Evolutionary conservation across 208 protist genomes (phyloP).

Genomic region (Crithidia brevicula): DNA sequence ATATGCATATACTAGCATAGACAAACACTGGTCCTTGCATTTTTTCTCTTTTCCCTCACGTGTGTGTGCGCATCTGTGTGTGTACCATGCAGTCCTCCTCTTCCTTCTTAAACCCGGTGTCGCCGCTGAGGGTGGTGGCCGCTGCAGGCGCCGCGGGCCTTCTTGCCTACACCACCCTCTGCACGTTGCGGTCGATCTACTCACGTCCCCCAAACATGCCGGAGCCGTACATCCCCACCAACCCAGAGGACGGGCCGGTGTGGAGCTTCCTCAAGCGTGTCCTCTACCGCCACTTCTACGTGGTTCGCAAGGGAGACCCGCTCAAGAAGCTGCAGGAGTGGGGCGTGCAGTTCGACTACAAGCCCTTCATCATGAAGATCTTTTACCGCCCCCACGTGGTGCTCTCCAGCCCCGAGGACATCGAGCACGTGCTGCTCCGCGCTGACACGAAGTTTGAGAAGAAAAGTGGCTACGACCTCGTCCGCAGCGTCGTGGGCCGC

Average conservation of each 20-base stretch:
- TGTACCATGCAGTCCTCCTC: constrained; percentile 4
- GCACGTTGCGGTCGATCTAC: constrained; percentile 31
- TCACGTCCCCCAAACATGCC: constrained; percentile 41
- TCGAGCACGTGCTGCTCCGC: constrained; percentile 53
- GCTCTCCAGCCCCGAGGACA: constrained; percentile 46
- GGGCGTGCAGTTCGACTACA: constrained; percentile 47
- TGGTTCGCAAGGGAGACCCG: constrained; percentile 47
- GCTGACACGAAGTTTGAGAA: constrained; percentile 49
- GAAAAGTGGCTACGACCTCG: constrained; percentile 52
- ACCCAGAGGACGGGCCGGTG: constrained; percentile 36
- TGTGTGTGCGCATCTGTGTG: too few relatives aligned
- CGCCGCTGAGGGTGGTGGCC: constrained; percentile 5
- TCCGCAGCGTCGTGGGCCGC: constrained; percentile 58
- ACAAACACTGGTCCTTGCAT: too few relatives aligned
- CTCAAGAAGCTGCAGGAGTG: constrained; percentile 49
- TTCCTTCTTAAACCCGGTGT: constrained; percentile 6
- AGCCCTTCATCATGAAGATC: constrained; percentile 60
- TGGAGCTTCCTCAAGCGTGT: constrained; percentile 49
- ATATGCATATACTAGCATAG: too few relatives aligned
- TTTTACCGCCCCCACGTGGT: constrained; percentile 59
- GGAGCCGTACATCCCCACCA: constrained; percentile 40
- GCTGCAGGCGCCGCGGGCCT: constrained; percentile 7
- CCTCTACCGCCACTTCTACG: constrained; percentile 61
- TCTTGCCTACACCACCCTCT: constrained; percentile 25
- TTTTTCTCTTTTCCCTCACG: constrained; percentile 7